Percentiles rank a stretch among this genome's conserved stretches.
These are phyloP conservation scores for Hippophae rhamnoides DNA, from an alignment of 306 rosid genomes.

Conservation along the genomic window DNA sequence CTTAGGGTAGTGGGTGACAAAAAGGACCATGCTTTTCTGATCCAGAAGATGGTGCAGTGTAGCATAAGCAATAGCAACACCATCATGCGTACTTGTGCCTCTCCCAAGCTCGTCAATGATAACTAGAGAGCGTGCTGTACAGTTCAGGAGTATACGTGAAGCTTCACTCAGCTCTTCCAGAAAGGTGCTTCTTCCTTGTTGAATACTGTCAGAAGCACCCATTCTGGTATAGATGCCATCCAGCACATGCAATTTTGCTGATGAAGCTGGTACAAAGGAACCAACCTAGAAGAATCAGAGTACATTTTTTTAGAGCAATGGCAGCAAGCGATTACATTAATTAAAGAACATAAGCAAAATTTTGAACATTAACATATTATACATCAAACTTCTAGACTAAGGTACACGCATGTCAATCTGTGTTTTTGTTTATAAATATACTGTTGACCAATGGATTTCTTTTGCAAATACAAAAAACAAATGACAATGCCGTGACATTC, in stretches of 20 bases:
- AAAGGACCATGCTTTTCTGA: slow-evolving; percentile 75
- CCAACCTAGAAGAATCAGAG: slow-evolving; percentile 66
- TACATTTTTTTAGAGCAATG: slow-evolving; percentile 24
- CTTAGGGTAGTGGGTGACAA: slow-evolving; percentile 88
- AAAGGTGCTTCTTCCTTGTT: slow-evolving; percentile 90
- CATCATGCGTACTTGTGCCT: slow-evolving; percentile 96
- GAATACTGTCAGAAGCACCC: slow-evolving; percentile 97
- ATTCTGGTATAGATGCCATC: slow-evolving; percentile 84
- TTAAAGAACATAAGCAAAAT: slow-evolving; percentile 4
- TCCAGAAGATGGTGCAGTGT: slow-evolving; percentile 64
- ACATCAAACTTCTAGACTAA: too few relatives aligned
- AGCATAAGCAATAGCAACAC: slow-evolving; percentile 84
- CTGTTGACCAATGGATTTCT: too few relatives aligned
- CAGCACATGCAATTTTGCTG: slow-evolving; percentile 68
- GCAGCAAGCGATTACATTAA: slow-evolving; percentile 6
- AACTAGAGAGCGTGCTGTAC: slow-evolving; percentile 61
- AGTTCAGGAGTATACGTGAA: slow-evolving; percentile 62
- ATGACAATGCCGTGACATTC: background rate
- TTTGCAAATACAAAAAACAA: too few relatives aligned
- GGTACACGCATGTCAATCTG: too few relatives aligned
- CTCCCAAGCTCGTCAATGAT: slow-evolving; percentile 94
- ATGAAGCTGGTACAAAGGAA: slow-evolving; percentile 88
- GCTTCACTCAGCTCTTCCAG: slow-evolving; percentile 84
- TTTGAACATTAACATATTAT: background rate
- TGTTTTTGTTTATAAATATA: too few relatives aligned